A percentile compares a stretch with the other conserved stretches of the same genome.
Conservation (phyloP, 2,329 filamentous ascomycete species). For the Paraconiothyrium sp. region DNA sequence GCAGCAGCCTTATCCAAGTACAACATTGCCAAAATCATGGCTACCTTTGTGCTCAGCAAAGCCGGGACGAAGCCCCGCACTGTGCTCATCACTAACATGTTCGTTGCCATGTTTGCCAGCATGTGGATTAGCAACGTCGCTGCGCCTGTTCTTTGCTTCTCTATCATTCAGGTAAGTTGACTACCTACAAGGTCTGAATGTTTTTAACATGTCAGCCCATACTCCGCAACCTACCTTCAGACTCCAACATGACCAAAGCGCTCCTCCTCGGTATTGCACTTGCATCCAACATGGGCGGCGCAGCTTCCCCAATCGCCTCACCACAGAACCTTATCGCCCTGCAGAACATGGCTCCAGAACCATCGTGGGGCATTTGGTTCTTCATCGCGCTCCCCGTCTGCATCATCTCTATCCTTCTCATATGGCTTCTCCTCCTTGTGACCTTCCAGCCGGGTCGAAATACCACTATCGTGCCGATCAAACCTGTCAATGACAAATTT, state of each 20-base stretch:
- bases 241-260: slow-evolving; percentile 93
- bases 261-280: slow-evolving; percentile 95
- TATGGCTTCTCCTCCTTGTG: slow-evolving; percentile 86
- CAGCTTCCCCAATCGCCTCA: slow-evolving; percentile 95
- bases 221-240: slow-evolving; percentile 87
- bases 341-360: slow-evolving; percentile 91
- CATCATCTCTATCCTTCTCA: slow-evolving; percentile 83
- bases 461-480: slow-evolving; percentile 90
- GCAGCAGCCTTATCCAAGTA: slow-evolving; percentile 96
- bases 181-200: fast-evolving
- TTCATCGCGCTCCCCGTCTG: slow-evolving; percentile 95
- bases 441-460: slow-evolving; percentile 87
- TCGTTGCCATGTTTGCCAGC: slow-evolving; percentile 94
- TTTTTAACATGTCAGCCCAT: slow-evolving; percentile 72
- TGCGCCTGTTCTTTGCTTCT: slow-evolving; percentile 95
- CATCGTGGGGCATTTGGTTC: slow-evolving; percentile 97
- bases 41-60: slow-evolving; percentile 94
- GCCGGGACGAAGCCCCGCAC: slow-evolving; percentile 89
- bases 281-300: slow-evolving; percentile 94
- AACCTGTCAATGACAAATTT: slow-evolving; percentile 87
- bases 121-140: slow-evolving; percentile 99
- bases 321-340: slow-evolving; percentile 97
- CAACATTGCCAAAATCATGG: slow-evolving; percentile 96
- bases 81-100: slow-evolving; percentile 97
- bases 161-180: slow-evolving; percentile 83